Evolutionary conservation across 176 grass and related monocot genomes (phyloP), one percentile per base, ranked within the genome.

Genomic region (Chloris gayana): DNA sequence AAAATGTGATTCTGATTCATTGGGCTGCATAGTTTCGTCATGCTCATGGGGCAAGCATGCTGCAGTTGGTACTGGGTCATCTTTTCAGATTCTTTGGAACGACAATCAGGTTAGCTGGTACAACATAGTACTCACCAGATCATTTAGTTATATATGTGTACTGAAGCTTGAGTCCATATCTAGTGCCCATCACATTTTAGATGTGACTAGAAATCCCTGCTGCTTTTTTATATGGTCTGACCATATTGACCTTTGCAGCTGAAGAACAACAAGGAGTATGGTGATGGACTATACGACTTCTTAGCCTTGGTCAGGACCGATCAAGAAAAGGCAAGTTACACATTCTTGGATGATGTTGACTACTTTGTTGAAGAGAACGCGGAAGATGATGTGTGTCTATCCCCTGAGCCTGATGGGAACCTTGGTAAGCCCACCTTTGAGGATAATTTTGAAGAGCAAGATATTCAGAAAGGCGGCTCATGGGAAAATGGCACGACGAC

Each of bases 21-120:
- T 99, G 67, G 78, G 78, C 33, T 93, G 90, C 82, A 88, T 90
- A 30, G 96, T 98, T 54, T 98, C 96, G 30, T 95, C 96, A 38
- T 95, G 92, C 66, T 95, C 92, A 39, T 95, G 90, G 96, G 96
- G 92, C 53, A 95, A 95, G 74, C 90, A 91, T 64, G 92, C 91
- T 7, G 90, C 96, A 53, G 72, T 93, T 82, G 92, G 90, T 53
- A 95, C 88, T 50, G 96, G 96, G 29, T 94, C 96, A 76, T 82
- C 90, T 73, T 98, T 98, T 76, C 90, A 98, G 80, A 91, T 98
- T 89, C 88, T 95, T 57, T 95, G 96, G 92, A 89, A 98, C 8
- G 86, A 95, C 87, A 86, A 89, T 41, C 92, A 99, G 96, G 96
- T 95, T 72, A 67, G 42, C 19, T 76, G 31, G 15, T 69, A n/a